Percentiles rank a stretch among this genome's conserved stretches.
Evolutionary conservation across 176 grass and related monocot species (phyloP).

Genomic region (Lolium multiflorum): DNA sequence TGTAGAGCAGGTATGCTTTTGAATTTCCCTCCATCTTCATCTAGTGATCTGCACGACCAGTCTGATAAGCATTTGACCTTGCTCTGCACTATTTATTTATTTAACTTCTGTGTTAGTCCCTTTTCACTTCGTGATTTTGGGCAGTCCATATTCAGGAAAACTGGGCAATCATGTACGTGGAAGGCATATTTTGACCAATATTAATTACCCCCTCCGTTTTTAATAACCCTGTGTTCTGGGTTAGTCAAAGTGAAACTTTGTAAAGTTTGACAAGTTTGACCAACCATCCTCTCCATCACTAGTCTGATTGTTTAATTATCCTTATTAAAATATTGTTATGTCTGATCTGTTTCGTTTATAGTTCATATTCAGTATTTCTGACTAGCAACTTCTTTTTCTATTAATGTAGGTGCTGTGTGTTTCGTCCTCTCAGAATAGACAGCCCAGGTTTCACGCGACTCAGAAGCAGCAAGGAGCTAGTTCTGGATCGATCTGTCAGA

Average conservation of each 20-base stretch:
- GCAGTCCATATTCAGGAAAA: background rate
- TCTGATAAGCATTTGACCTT: constrained; percentile 10
- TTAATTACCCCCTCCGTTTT: too few relatives aligned
- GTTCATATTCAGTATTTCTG: constrained; percentile 36
- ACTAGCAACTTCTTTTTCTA: constrained; percentile 24
- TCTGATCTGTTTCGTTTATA: constrained; percentile 30
- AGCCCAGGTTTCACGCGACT: constrained; percentile 31
- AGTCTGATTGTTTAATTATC: constrained; percentile 13
- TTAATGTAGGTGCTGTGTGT: constrained; percentile 80
- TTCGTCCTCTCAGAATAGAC: constrained; percentile 50
- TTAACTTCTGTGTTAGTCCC: background rate
- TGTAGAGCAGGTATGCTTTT: constrained; percentile 74
- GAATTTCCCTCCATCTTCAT: constrained; percentile 33
- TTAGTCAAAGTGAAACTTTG: background rate
- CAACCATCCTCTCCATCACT: background rate
- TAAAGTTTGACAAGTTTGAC: too few relatives aligned
- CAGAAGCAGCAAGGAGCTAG: constrained; percentile 46
- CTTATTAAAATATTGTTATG: constrained; percentile 34
- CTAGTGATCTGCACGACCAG: constrained; percentile 1
- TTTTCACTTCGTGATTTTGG: background rate
- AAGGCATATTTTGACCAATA: too few relatives aligned
- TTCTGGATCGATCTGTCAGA: constrained; percentile 49
- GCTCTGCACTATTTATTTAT: background rate
- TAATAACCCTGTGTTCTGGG: too few relatives aligned
- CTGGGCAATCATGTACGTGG: too few relatives aligned